These are phyloP conservation scores for Clarireedia homoeocarpa DNA, from an alignment of 2,329 filamentous ascomycete species.

Conservation along the genomic window DNA sequence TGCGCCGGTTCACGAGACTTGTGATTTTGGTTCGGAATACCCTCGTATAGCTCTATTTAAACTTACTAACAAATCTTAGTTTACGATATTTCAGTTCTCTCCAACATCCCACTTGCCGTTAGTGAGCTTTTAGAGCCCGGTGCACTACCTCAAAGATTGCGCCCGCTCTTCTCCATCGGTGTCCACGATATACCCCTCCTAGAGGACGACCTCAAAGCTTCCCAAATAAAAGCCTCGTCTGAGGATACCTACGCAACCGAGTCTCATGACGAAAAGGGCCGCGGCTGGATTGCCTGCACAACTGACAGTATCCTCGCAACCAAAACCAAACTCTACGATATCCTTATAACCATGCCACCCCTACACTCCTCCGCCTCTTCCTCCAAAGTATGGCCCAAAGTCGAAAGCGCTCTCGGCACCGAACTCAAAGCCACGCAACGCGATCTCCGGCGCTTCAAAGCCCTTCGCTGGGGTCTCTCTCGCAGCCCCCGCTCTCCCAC, in stretches of 20 bases:
- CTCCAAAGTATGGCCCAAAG: slow-evolving; percentile 64
- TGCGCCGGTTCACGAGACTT: slow-evolving; percentile 75
- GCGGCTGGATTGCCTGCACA: slow-evolving; percentile 88
- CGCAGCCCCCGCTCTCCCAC: slow-evolving; percentile 26
- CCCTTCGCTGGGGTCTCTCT: slow-evolving; percentile 56
- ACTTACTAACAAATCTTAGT: slow-evolving; percentile 44
- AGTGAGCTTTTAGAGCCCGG: slow-evolving; percentile 59
- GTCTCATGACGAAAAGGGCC: slow-evolving; percentile 40
- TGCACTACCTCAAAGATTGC: slow-evolving; percentile 56
- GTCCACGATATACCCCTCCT: slow-evolving; percentile 86
- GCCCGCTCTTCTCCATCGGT: slow-evolving; percentile 85
- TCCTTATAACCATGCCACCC: slow-evolving; percentile 75
- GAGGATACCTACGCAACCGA: slow-evolving; percentile 23
- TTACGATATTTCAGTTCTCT: slow-evolving; percentile 88
- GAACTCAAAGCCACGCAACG: slow-evolving; percentile 80
- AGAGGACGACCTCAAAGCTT: slow-evolving; percentile 48
- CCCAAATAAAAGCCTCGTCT: slow-evolving; percentile 30
- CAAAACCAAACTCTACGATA: slow-evolving; percentile 82
- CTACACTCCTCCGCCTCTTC: slow-evolving; percentile 48
- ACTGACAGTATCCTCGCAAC: slow-evolving; percentile 87
- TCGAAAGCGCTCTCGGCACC: slow-evolving; percentile 55
- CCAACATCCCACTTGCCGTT: slow-evolving; percentile 73
- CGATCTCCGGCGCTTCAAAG: slow-evolving; percentile 72
- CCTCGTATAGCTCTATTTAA: not conserved
- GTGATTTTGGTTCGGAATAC: slow-evolving; percentile 68